Conservation (phyloP, 2,329 filamentous ascomycete genomes). For the Colletotrichum salicis region DNA sequence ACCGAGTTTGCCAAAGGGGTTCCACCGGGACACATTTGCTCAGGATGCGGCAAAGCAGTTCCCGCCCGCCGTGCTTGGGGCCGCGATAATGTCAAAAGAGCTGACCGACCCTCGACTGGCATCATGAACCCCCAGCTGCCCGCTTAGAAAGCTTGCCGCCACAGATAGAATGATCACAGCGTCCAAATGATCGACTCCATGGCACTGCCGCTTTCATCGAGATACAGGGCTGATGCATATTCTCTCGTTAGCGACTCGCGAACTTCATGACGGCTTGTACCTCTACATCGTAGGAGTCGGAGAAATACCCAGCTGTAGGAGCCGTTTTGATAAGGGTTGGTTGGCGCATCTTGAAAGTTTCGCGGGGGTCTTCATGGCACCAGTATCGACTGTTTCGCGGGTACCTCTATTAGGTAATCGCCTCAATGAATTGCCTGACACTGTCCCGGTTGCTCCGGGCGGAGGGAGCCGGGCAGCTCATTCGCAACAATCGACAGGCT, state of each 20-base stretch:
- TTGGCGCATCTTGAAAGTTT: not conserved
- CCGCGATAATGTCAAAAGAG: not conserved
- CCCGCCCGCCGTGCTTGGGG: slow-evolving; percentile 4
- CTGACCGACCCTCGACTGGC: not conserved
- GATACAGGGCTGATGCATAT: not conserved
- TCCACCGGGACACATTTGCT: not conserved
- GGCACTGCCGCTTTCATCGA: not conserved
- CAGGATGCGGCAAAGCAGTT: not conserved
- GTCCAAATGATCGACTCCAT: not conserved
- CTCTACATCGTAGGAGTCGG: not conserved
- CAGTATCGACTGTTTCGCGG: not conserved
- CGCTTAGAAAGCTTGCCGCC: not conserved
- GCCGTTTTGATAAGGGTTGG: not conserved
- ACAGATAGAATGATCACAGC: not conserved
- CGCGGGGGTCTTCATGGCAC: slow-evolving; percentile 11
- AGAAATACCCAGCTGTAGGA: not conserved
- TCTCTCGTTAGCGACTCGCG: not conserved
- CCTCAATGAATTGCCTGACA: slow-evolving; percentile 5
- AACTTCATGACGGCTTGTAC: not conserved
- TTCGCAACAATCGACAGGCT: not conserved
- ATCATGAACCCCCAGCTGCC: slow-evolving; percentile 5
- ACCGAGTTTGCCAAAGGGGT: not conserved
- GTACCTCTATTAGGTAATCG: not conserved
- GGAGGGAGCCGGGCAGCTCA: slow-evolving; percentile 13
- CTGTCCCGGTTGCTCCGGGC: slow-evolving; percentile 20